A percentile compares a stretch with the other conserved stretches of the same genome.
Evolutionary conservation across 129 eudicot genomes (phyloP).

Genomic region (Rutidosis leptorrhynchoides): DNA sequence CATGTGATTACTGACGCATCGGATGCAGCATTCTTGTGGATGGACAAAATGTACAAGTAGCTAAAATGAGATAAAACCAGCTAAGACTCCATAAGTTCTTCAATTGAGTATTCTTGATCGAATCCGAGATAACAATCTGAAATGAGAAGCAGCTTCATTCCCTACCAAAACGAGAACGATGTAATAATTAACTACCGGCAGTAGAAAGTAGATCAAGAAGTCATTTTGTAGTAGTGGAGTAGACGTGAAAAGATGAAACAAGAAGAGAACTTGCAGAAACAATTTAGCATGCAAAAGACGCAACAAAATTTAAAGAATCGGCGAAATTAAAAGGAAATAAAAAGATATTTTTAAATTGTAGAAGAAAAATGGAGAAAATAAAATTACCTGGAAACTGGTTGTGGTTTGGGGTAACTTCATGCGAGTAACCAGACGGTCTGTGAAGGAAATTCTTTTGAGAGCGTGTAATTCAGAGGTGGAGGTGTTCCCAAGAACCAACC

Average conservation of each 20-base stretch:
- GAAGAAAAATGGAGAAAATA: not conserved
- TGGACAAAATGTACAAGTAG: not conserved
- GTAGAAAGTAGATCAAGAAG: not conserved
- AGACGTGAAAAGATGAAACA: not conserved
- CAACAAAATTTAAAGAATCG: not conserved
- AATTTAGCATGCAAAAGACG: not conserved
- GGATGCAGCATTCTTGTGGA: not conserved
- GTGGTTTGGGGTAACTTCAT: slow-evolving; percentile 72
- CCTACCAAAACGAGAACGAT: slow-evolving; percentile 41
- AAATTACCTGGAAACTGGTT: slow-evolving; percentile 49
- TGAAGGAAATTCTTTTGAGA: slow-evolving; percentile 78
- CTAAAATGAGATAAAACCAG: not conserved
- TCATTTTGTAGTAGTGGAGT: not conserved
- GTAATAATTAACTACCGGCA: not conserved
- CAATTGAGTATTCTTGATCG: slow-evolving; percentile 66
- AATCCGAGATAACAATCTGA: slow-evolving; percentile 92
- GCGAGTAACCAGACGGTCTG: slow-evolving; percentile 53
- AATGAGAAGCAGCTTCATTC: slow-evolving; percentile 71
- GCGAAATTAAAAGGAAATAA: not conserved
- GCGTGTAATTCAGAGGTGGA: slow-evolving; percentile 71
- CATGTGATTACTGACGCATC: not conserved
- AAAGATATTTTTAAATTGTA: not conserved
- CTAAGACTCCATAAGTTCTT: slow-evolving; percentile 37
- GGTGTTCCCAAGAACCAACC: slow-evolving; percentile 80
- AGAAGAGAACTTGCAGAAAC: not conserved